Conservation (phyloP, 306 rosid species). For the Cucurbita moschata region DNA sequence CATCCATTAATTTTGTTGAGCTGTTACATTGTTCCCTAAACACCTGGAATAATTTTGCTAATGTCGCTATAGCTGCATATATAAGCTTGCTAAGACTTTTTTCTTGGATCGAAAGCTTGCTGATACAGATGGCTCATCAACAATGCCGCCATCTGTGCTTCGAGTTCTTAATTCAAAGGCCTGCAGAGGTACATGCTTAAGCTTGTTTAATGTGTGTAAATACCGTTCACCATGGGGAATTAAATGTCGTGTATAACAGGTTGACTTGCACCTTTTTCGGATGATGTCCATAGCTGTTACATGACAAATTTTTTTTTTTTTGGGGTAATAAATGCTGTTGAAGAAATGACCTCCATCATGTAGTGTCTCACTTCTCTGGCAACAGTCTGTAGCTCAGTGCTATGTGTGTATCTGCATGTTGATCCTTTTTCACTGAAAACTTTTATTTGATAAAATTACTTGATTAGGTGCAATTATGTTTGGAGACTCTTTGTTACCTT, state of each 20-base stretch:
- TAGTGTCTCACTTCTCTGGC: background rate
- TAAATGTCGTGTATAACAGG: background rate
- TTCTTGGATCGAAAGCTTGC: conserved; percentile 31
- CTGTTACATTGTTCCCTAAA: background rate
- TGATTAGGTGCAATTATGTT: conserved; percentile 90
- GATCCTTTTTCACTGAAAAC: background rate
- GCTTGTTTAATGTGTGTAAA: background rate
- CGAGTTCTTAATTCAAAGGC: conserved; percentile 81
- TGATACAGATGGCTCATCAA: conserved; percentile 92
- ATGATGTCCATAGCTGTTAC: background rate
- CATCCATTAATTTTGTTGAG: background rate
- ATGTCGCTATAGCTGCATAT: conserved; percentile 8
- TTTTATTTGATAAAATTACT: background rate
- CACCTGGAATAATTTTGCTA: background rate
- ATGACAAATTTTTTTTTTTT: background rate
- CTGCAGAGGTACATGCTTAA: conserved; percentile 59
- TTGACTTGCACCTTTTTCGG: background rate
- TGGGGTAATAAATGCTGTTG: background rate
- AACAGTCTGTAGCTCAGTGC: background rate
- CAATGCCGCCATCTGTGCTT: conserved; percentile 68
- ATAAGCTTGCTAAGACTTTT: background rate
- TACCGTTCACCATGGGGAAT: background rate
- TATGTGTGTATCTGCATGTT: background rate
- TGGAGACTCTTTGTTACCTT: conserved; percentile 83
- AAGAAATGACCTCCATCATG: background rate